Base-by-base conservation (phyloP, 179 eudicot species). In the Vitellaria paradoxa region DNA sequence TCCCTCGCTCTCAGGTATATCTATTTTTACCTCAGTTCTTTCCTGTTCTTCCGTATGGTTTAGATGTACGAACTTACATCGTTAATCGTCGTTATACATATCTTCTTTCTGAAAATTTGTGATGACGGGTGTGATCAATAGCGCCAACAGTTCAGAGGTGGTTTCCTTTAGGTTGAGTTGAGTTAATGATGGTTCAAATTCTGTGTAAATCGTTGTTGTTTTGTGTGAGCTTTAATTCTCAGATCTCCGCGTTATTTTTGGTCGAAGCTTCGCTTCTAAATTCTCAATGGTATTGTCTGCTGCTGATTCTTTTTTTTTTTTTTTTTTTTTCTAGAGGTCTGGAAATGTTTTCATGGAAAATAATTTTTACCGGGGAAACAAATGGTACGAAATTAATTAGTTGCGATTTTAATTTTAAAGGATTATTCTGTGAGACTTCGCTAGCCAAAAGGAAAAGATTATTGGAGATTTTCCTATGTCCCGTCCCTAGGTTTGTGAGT, bases 1-100 rank as follows among this genome's bases (percentile, higher is more conserved):
- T 71, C 84, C 13, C 83, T 87, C 76, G 37, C 82, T 79, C 53
- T 75, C 61, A 82, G 93, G 93, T 89, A 76, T 47, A 15, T 20
- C 15, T 4, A 30, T 47, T 62, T 17, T 9, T 23, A 6, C 37
- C 9, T 8, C 12, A 57, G 62, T 57, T 17, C 62, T 17, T 62
- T 21, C 1, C 12, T 3, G 12, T 62, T 21, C 66, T 62, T 62
- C 37, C 8, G 14, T 24, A 8, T 21, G 30, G 17, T 23, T 0
- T 11, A 49, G 18, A n/a, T 3, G 1, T 53, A 3, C 24, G 37
- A 30, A 30, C 37, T 30, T 30, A 30, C 37, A 30, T 30, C 37
- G 37, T n/a, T n/a, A n/a, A n/a, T n/a, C n/a, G n/a, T n/a, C n/a
- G n/a, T 30, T 30, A 24, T 24, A 21, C 8, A 21, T 21, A 63